These are phyloP conservation scores for Ceratopteris richardii DNA, from an alignment of 75 land plant species.

Conservation along the genomic window DNA sequence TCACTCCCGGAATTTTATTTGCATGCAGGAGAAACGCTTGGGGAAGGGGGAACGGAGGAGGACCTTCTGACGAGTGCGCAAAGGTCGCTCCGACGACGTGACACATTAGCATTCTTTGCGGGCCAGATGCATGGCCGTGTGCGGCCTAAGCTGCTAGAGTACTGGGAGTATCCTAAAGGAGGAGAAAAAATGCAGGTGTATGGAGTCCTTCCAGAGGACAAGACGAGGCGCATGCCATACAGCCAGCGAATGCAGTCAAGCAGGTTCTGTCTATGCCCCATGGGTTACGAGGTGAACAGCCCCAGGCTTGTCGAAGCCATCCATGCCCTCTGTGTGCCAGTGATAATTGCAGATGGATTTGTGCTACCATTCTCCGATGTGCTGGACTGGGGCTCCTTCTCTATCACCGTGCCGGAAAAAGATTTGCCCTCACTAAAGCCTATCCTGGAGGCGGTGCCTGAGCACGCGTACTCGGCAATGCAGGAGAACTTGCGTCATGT, in stretches of 20 bases:
- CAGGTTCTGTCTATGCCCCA: slow-evolving; percentile 74
- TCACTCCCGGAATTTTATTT: slow-evolving; percentile 63
- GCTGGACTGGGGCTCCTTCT: slow-evolving; percentile 68
- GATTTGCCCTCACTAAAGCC: slow-evolving; percentile 62
- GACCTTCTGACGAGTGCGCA: too few species aligned
- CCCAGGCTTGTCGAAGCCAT: slow-evolving; percentile 78
- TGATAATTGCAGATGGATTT: slow-evolving; percentile 76
- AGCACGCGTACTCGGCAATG: slow-evolving; percentile 37
- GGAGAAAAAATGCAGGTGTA: slow-evolving; percentile 71
- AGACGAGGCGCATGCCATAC: slow-evolving; percentile 50
- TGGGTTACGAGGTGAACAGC: slow-evolving; percentile 81
- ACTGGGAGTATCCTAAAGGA: slow-evolving; percentile 52
- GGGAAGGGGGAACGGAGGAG: slow-evolving; percentile 27
- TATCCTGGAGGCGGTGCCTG: slow-evolving; percentile 47
- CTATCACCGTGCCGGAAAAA: slow-evolving; percentile 56
- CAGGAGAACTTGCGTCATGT: slow-evolving; percentile 43
- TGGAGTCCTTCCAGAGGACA: slow-evolving; percentile 44
- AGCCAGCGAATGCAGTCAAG: slow-evolving; percentile 66
- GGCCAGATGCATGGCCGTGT: slow-evolving; percentile 68
- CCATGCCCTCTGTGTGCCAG: slow-evolving; percentile 77
- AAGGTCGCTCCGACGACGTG: slow-evolving; percentile 14
- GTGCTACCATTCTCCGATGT: slow-evolving; percentile 80
- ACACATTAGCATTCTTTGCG: slow-evolving; percentile 71
- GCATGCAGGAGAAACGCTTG: slow-evolving; percentile 30
- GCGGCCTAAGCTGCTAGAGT: slow-evolving; percentile 48